These are phyloP conservation scores for Scalesia atractyloides DNA, from an alignment of 129 eudicot genomes.

Conservation along the genomic window DNA sequence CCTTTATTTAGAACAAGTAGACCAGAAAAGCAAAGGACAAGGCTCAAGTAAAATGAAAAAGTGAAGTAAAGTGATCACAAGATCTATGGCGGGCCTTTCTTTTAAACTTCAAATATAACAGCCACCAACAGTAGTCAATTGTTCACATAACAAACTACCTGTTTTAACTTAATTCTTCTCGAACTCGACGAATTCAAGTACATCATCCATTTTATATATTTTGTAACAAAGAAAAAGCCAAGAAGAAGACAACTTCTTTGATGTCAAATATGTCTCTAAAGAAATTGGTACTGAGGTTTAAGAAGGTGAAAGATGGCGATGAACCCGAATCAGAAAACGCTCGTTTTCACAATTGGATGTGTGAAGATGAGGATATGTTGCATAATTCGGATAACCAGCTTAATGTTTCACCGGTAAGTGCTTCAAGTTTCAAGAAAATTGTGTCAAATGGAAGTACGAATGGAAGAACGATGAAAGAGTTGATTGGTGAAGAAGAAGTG, in stretches of 20 bases:
- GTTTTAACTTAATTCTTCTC: background rate
- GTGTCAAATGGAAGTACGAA: constrained; percentile 31
- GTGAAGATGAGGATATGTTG: constrained; percentile 23
- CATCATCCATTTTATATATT: background rate
- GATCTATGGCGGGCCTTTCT: constrained; percentile 85
- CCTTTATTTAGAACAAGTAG: constrained; percentile 35
- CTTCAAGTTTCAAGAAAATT: constrained; percentile 27
- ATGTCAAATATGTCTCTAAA: constrained; percentile 39
- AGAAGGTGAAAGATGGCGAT: constrained; percentile 33
- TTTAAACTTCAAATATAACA: constrained; percentile 52
- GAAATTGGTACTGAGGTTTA: constrained; percentile 56
- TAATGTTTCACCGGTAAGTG: constrained; percentile 28
- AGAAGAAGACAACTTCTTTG: constrained; percentile 33
- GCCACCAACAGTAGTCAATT: constrained; percentile 28
- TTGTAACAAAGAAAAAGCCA: constrained; percentile 3
- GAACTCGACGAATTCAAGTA: constrained; percentile 5
- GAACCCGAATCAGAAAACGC: constrained; percentile 15
- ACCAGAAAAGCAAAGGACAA: constrained; percentile 44
- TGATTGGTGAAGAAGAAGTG: constrained; percentile 24
- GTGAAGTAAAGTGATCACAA: constrained; percentile 73
- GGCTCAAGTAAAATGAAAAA: constrained; percentile 51
- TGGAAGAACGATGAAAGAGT: constrained; percentile 41
- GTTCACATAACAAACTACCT: constrained; percentile 32
- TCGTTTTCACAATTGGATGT: background rate
- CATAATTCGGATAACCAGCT: constrained; percentile 37